Conservation (phyloP, 2,329 filamentous ascomycete species). For the Penicillium crustosum region DNA sequence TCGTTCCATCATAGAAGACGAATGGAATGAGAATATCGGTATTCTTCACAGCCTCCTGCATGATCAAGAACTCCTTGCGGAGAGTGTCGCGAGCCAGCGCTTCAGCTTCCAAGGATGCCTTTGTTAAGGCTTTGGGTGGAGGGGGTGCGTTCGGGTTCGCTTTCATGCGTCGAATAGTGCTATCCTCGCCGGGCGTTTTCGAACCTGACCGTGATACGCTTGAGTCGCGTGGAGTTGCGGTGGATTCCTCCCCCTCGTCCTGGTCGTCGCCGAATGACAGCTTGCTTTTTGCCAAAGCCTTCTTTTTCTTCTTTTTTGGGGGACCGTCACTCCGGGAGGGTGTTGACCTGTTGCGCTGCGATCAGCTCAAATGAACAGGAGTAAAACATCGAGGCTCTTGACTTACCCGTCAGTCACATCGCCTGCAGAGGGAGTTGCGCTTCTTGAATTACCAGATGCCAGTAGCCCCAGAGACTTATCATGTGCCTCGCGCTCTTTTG, state of each 20-base stretch:
- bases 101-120: slow-evolving; percentile 73
- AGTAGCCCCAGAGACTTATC: slow-evolving; percentile 56
- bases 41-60: slow-evolving; percentile 83
- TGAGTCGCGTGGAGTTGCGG: slow-evolving; percentile 39
- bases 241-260: slow-evolving; percentile 49
- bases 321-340: slow-evolving; percentile 48
- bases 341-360: slow-evolving; percentile 56
- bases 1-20: slow-evolving; percentile 94
- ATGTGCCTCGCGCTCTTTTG: slow-evolving; percentile 78
- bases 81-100: slow-evolving; percentile 72
- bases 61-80: slow-evolving; percentile 73
- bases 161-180: slow-evolving; percentile 38
- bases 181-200: slow-evolving; percentile 38
- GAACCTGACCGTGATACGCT: slow-evolving; percentile 41
- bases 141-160: slow-evolving; percentile 47
- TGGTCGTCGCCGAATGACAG: slow-evolving; percentile 67
- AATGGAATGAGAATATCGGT: slow-evolving; percentile 91
- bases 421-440: slow-evolving; percentile 50
- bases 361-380: slow-evolving; percentile 46
- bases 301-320: slow-evolving; percentile 60
- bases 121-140: slow-evolving; percentile 74
- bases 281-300: slow-evolving; percentile 58
- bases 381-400: slow-evolving; percentile 14
- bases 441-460: slow-evolving; percentile 48
- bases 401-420: slow-evolving; percentile 60